Percentiles rank a stretch among this genome's conserved stretches.
Conservation (phyloP, 2,329 filamentous ascomycete species). For the Fusarium sp. region DNA sequence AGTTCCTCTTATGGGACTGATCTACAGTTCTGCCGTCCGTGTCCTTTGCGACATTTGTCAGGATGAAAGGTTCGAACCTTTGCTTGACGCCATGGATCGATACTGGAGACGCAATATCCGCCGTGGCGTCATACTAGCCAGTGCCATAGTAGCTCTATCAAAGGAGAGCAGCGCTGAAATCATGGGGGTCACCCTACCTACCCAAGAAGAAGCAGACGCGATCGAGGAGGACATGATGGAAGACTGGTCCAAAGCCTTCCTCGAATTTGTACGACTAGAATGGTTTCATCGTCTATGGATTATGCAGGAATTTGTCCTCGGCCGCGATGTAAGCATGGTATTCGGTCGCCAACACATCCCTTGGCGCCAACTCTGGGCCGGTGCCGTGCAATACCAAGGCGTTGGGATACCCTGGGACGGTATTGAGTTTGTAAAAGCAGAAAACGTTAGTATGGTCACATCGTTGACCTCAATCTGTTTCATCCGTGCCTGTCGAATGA, state of each 20-base stretch:
- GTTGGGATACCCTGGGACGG: neutral
- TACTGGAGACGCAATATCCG: conserved; percentile 18
- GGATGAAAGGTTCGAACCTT: fast-evolving
- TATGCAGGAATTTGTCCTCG: conserved; percentile 26
- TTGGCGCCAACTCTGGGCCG: conserved; percentile 12
- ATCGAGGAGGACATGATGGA: neutral
- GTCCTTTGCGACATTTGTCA: conserved; percentile 13
- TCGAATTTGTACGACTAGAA: neutral
- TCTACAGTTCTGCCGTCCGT: conserved; percentile 11
- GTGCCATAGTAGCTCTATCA: neutral
- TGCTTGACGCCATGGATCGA: neutral
- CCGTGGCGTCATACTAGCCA: neutral
- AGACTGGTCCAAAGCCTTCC: neutral
- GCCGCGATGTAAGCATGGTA: conserved; percentile 4
- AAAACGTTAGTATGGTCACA: fast-evolving
- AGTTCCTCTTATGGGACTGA: conserved; percentile 12
- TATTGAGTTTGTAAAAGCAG: fast-evolving
- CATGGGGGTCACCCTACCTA: neutral
- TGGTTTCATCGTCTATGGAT: conserved; percentile 28
- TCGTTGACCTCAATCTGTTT: neutral
- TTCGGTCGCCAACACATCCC: neutral
- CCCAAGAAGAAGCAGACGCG: neutral
- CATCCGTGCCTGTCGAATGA: neutral
- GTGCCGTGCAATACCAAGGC: neutral
- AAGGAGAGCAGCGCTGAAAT: neutral